These are phyloP conservation scores for Amoebophrya sp. DNA, from an alignment of 169 alveolate genomes.

Conservation along the genomic window DNA sequence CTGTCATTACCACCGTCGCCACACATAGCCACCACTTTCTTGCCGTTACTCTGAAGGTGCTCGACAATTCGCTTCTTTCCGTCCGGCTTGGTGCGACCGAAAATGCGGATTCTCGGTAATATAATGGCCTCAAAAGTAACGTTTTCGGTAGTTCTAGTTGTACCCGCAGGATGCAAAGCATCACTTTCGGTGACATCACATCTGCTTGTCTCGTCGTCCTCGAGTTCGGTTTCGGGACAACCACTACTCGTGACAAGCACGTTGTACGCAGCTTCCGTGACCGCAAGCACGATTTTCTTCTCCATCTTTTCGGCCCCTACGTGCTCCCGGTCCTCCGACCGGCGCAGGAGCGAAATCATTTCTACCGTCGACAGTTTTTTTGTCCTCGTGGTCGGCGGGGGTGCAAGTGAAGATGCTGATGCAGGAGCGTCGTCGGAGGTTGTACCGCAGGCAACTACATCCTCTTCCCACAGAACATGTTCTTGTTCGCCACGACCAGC, in stretches of 20 bases:
- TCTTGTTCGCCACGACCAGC: background rate
- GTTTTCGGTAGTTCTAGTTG: background rate
- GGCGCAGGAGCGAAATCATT: background rate
- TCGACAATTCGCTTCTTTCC: constrained; percentile 38
- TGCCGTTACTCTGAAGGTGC: constrained; percentile 31
- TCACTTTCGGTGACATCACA: background rate
- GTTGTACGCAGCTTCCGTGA: background rate
- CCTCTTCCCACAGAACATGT: background rate
- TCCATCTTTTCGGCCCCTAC: background rate
- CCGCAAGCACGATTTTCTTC: background rate
- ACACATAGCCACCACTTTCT: constrained; percentile 60
- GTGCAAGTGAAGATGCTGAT: too few species aligned
- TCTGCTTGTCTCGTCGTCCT: background rate
- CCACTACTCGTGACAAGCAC: background rate
- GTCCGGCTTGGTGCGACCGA: background rate
- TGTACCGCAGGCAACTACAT: background rate
- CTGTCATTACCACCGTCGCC: constrained; percentile 55
- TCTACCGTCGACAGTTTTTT: too few species aligned
- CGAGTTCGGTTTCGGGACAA: background rate
- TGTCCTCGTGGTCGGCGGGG: too few species aligned
- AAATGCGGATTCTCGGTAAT: background rate
- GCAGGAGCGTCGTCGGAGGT: too few species aligned
- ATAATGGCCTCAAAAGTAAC: background rate
- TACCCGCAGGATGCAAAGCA: too few species aligned
- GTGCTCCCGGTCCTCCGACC: background rate